Conservation (phyloP, 1,284 basidiomycete species). For the Pterulicium gracile region DNA sequence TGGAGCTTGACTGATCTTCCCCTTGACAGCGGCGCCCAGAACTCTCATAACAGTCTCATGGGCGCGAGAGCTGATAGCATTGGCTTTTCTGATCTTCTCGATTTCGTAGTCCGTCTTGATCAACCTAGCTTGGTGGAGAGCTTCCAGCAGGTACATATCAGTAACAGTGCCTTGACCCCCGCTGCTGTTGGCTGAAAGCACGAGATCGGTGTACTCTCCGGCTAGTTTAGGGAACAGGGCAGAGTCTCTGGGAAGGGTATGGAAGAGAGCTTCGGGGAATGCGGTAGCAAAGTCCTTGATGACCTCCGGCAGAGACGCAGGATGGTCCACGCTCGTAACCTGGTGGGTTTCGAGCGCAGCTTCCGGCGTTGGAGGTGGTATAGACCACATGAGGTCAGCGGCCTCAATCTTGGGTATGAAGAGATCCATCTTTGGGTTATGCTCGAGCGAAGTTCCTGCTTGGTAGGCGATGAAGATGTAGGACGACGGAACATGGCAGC, state of each 20-base stretch:
- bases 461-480: constrained; percentile 57
- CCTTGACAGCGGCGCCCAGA: constrained; percentile 62
- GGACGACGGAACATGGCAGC: constrained; percentile 63
- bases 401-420: constrained; percentile 68
- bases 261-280: constrained; percentile 47
- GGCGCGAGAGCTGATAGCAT: constrained; percentile 75
- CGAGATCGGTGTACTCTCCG: constrained; percentile 25
- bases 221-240: constrained; percentile 45
- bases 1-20: constrained; percentile 32
- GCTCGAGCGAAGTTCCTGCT: constrained; percentile 33
- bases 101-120: constrained; percentile 72
- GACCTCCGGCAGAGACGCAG: constrained; percentile 35
- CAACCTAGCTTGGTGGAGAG: constrained; percentile 68
- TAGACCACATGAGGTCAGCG: constrained; percentile 76
- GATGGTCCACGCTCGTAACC: constrained; percentile 44
- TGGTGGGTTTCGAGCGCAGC: constrained; percentile 47
- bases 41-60: constrained; percentile 90
- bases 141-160: constrained; percentile 54
- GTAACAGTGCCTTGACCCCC: constrained; percentile 25
- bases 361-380: constrained; percentile 66
- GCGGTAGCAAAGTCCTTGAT: constrained; percentile 44
- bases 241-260: constrained; percentile 48
- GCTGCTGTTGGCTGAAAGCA: constrained; percentile 24
- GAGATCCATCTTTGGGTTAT: constrained; percentile 42
- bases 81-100: constrained; percentile 63